Conservation (phyloP, 1,284 basidiomycete species). For the Moniliophthora roreri region DNA sequence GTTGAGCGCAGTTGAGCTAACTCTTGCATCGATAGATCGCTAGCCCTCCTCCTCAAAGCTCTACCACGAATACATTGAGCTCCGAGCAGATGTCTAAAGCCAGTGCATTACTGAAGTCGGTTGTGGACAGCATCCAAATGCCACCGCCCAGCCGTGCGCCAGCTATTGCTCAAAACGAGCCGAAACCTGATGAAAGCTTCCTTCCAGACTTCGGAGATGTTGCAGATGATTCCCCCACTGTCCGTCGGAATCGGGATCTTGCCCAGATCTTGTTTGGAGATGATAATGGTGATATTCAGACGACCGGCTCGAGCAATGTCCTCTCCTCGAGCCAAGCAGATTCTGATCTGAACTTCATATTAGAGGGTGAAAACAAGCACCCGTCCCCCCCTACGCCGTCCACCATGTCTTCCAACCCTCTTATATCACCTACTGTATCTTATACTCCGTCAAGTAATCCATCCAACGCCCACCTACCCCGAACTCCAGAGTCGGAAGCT, state of each 20-base stretch:
- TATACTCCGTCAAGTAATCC: conserved; percentile 33
- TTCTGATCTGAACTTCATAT: background rate
- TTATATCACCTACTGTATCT: conserved; percentile 24
- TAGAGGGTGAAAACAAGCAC: background rate
- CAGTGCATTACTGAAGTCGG: conserved; percentile 63
- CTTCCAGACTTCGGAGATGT: conserved; percentile 33
- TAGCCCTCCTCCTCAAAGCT: conserved; percentile 55
- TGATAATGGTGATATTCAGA: conserved; percentile 38
- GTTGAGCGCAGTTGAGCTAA: no score
- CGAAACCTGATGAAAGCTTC: conserved; percentile 3
- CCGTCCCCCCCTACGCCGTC: conserved; percentile 6
- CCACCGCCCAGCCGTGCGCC: conserved; percentile 29
- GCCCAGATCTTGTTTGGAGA: conserved; percentile 71
- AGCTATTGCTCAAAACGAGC: background rate
- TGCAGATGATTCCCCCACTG: conserved; percentile 45
- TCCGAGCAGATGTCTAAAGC: conserved; percentile 55
- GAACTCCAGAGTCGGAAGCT: conserved; percentile 40
- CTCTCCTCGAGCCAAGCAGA: background rate
- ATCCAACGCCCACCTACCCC: conserved; percentile 39
- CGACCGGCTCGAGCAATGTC: conserved; percentile 1
- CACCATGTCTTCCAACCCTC: conserved; percentile 26
- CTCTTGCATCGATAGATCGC: conserved; percentile 40
- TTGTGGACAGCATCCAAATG: conserved; percentile 62
- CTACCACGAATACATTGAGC: conserved; percentile 32
- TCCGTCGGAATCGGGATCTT: conserved; percentile 66